Conservation (phyloP, 768 basidiomycete species). For the Kwoniella europaea region DNA sequence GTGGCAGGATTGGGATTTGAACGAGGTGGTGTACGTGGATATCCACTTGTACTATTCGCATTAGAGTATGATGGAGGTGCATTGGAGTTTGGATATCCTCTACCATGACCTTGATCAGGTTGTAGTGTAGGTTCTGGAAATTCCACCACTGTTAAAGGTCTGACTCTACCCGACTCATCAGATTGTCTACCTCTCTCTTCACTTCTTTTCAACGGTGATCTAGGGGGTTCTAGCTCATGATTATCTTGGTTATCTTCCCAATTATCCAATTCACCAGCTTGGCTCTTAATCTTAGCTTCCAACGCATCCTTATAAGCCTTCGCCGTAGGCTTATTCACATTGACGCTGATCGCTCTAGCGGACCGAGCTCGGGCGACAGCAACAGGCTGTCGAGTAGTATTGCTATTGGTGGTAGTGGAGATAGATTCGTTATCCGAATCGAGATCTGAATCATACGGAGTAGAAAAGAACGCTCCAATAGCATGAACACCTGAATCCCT, state of each 20-base stretch:
- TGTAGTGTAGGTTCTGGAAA: slow-evolving; percentile 27
- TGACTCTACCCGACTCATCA: slow-evolving; percentile 16
- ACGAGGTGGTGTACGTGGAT: slow-evolving; percentile 10
- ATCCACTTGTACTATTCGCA: neutral
- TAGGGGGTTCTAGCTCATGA: slow-evolving; percentile 13
- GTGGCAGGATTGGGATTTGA: slow-evolving; percentile 7
- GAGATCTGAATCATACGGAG: slow-evolving; percentile 27
- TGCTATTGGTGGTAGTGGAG: neutral
- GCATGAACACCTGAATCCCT: slow-evolving; percentile 26
- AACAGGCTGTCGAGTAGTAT: neutral
- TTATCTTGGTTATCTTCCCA: neutral
- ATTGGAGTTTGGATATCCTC: slow-evolving; percentile 16
- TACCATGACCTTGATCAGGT: slow-evolving; percentile 18
- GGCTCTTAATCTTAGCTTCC: slow-evolving; percentile 19
- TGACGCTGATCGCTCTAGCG: slow-evolving; percentile 1
- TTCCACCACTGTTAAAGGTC: slow-evolving; percentile 28
- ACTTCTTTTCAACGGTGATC: slow-evolving; percentile 10
- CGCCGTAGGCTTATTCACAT: neutral
- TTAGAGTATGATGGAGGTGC: neutral
- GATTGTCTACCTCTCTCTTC: slow-evolving; percentile 1
- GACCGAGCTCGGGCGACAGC: slow-evolving; percentile 6
- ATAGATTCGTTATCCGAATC: slow-evolving; percentile 19
- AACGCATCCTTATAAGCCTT: slow-evolving; percentile 19
- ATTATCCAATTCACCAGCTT: slow-evolving; percentile 18
- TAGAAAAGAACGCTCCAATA: slow-evolving; percentile 33